A percentile compares a stretch with the other conserved stretches of the same genome.
Evolutionary conservation across 768 basidiomycete species (phyloP).

Genomic region (Amanita rubescens): DNA sequence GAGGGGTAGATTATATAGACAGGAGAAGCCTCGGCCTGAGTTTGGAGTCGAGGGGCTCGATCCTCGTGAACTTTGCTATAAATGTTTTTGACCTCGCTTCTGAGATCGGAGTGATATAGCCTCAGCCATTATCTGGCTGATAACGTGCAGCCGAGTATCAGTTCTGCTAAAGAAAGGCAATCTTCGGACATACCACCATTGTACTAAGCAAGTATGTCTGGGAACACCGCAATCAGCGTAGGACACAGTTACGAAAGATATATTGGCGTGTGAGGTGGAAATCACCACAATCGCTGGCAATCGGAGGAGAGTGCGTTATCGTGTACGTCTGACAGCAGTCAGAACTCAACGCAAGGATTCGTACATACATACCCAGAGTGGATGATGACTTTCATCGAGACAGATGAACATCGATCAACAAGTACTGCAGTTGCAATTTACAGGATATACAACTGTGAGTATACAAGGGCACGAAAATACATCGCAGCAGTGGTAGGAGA

Average conservation of each 20-base stretch:
- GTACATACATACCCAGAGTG: slow-evolving; percentile 1
- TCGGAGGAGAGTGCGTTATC: no score
- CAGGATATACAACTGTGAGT: not conserved
- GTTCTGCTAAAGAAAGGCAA: not conserved
- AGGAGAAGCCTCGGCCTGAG: not conserved
- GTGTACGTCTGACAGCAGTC: not conserved
- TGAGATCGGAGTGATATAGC: no score
- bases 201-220: not conserved
- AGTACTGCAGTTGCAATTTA: not conserved
- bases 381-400: not conserved
- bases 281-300: not conserved
- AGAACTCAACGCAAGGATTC: not conserved
- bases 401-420: not conserved
- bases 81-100: not conserved
- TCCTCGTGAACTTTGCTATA: not conserved
- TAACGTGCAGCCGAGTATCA: no score
- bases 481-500: not conserved
- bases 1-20: not conserved
- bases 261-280: not conserved
- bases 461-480: no score
- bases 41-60: not conserved
- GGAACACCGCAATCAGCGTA: not conserved
- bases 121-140: not conserved
- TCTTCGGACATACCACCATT: not conserved
- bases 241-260: not conserved